Conservation (phyloP, 192 early-diverging fungal species). For the Chytriomyces sp. region DNA sequence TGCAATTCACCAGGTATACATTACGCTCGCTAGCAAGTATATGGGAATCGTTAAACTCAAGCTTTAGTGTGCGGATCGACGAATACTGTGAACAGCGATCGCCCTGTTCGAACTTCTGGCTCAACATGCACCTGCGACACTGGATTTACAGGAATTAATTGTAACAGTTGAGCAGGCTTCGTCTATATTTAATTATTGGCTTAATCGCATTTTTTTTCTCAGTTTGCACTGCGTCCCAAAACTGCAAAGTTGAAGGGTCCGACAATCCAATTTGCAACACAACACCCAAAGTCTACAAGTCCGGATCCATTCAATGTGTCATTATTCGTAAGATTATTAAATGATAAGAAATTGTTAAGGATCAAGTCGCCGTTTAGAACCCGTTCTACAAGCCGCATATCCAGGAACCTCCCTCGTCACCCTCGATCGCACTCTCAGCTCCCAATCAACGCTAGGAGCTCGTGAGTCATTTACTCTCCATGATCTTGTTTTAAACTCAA, state of each 20-base stretch:
- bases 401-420: neutral
- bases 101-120: conserved; percentile 1
- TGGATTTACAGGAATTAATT: conserved; percentile 17
- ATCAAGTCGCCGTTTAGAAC: neutral
- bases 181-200: neutral
- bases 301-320: conserved; percentile 24
- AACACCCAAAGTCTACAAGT: conserved; percentile 11
- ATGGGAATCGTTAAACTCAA: neutral
- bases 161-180: conserved; percentile 17
- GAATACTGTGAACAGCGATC: neutral
- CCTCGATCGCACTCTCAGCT: conserved; percentile 5
- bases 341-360: too few relatives aligned
- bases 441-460: neutral
- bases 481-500: too few relatives aligned
- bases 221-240: neutral
- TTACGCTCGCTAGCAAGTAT: neutral
- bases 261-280: conserved; percentile 31
- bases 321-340: conserved; percentile 12
- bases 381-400: conserved; percentile 4
- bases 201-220: neutral
- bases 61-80: conserved; percentile 21
- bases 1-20: conserved; percentile 21
- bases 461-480: neutral
- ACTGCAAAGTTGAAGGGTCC: conserved; percentile 1
- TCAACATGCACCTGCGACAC: conserved; percentile 4